Evolutionary conservation across 768 basidiomycete species (phyloP), one percentile per base, ranked within the genome.

Genomic region (Cystobasidium tubakii): DNA sequence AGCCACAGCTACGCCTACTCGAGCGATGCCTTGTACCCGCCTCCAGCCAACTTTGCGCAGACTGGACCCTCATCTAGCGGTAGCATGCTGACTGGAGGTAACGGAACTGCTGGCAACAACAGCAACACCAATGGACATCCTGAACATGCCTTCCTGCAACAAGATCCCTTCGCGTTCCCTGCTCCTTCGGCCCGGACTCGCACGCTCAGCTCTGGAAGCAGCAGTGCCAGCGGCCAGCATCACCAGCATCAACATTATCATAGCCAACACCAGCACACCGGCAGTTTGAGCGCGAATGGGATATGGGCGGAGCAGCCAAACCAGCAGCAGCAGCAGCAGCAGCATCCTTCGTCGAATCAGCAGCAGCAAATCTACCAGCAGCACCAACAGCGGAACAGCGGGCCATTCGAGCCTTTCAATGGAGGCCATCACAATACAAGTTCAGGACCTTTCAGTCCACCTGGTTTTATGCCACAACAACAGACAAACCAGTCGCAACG

Each of bases 151-250:
- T 71, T 71, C 34, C 55, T 71, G 1, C 54, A 71, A 44, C 69
- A 71, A 55, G 69, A 71, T 39, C 69, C 69, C 10, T 71, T 71
- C 54, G 69, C 69, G 10, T 57, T 36, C 33, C 25, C 50, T n/a
- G 33, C 31, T 23, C 27, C 33, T 31, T 46, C 50, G 9, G 60
- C 29, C 25, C 33, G 69, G 27, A 9, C 53, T 31, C 55, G 69
- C n/a, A 60, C 69, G 4, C 54, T 39, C 21, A 71, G 69, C 55
- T 29, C 69, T 46, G 66, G 66, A 46, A 67, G 66, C 50, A 67
- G 44, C 34, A 29, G 46, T 54, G 27, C 62, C 25, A n/a, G 46
- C 21, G 46, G 46, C 9, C 7, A 50, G 7, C 46, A 65, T 53
- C 6, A 33, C 42, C 15, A 33, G 4, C n/a, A 27, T 39, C 23